A percentile compares a stretch with the other conserved stretches of the same genome.
phyloP scores from a whole-genome alignment of 2,329 filamentous ascomycete genomes.

The Huntiella decipiens region DNA sequence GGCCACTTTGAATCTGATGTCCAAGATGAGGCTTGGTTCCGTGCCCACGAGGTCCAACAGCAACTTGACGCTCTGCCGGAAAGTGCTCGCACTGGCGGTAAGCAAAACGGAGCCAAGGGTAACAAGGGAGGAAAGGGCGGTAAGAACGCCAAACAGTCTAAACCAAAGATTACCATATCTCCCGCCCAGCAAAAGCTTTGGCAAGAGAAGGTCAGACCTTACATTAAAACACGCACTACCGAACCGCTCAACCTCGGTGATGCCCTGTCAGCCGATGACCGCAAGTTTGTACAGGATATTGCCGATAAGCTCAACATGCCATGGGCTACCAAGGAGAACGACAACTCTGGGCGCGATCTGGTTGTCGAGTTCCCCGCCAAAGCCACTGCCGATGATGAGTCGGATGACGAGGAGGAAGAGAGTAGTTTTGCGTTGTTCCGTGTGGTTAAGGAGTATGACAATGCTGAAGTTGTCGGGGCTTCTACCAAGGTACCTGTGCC shows the following conservation, averaged over 20 bases:
- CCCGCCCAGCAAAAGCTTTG: constrained; percentile 67
- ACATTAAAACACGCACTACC: constrained; percentile 49
- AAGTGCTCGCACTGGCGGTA: constrained; percentile 1
- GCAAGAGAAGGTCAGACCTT: constrained; percentile 61
- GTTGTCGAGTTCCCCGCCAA: constrained; percentile 30
- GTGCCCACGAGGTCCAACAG: constrained; percentile 29
- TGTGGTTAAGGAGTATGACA: constrained; percentile 79
- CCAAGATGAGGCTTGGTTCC: constrained; percentile 79
- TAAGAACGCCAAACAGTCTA: constrained; percentile 13
- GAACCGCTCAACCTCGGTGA: constrained; percentile 54
- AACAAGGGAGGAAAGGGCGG: background rate
- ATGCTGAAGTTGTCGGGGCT: constrained; percentile 66
- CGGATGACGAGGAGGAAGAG: constrained; percentile 50
- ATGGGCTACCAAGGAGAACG: constrained; percentile 39
- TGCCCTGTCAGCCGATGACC: constrained; percentile 60
- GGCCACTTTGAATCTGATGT: constrained; percentile 86
- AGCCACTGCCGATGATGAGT: constrained; percentile 37
- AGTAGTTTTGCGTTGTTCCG: constrained; percentile 71
- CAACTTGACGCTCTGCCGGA: constrained; percentile 39
- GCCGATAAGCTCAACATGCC: constrained; percentile 42
- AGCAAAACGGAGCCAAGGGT: background rate
- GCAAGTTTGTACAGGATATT: constrained; percentile 81
- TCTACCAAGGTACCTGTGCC: constrained; percentile 56
- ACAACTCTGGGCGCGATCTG: constrained; percentile 34
- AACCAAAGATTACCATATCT: constrained; percentile 51